phyloP scores from a whole-genome alignment of 2,329 filamentous ascomycete species.

The Trichoderma breve region DNA sequence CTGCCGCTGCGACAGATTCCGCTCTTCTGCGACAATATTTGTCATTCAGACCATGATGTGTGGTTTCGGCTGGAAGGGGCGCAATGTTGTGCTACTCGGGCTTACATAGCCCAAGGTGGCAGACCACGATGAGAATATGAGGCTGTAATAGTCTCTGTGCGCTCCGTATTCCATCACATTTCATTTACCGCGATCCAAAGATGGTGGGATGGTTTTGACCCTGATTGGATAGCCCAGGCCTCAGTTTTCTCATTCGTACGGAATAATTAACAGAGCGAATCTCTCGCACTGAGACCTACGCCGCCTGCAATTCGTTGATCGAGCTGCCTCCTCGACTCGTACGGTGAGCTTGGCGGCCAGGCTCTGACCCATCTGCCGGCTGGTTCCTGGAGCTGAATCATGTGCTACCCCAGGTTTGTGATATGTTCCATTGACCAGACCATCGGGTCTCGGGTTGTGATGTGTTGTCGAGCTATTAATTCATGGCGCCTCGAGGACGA shows the following conservation, averaged over 20 bases:
- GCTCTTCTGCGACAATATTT: not conserved
- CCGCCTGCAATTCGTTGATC: not conserved
- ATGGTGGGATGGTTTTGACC: not conserved
- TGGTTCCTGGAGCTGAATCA: not conserved
- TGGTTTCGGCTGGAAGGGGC: not conserved
- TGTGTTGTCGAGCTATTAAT: not conserved
- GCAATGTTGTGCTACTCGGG: not conserved
- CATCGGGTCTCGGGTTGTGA: not conserved
- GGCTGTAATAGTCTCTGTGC: not conserved
- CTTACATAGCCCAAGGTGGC: not conserved
- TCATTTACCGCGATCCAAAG: not conserved
- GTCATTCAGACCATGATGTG: not conserved
- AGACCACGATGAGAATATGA: not conserved
- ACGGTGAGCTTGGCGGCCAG: not conserved
- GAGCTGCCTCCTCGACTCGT: not conserved
- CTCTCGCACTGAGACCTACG: not conserved
- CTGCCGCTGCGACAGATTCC: not conserved
- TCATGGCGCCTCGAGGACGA: not conserved
- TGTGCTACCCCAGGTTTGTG: conserved; percentile 4
- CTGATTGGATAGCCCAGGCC: not conserved
- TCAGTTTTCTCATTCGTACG: not conserved
- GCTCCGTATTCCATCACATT: not conserved
- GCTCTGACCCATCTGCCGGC: not conserved
- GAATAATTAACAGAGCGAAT: not conserved
- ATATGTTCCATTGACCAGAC: not conserved